These are phyloP conservation scores for Pseudocercospora ulei DNA, from an alignment of 2,329 filamentous ascomycete genomes.

Conservation along the genomic window DNA sequence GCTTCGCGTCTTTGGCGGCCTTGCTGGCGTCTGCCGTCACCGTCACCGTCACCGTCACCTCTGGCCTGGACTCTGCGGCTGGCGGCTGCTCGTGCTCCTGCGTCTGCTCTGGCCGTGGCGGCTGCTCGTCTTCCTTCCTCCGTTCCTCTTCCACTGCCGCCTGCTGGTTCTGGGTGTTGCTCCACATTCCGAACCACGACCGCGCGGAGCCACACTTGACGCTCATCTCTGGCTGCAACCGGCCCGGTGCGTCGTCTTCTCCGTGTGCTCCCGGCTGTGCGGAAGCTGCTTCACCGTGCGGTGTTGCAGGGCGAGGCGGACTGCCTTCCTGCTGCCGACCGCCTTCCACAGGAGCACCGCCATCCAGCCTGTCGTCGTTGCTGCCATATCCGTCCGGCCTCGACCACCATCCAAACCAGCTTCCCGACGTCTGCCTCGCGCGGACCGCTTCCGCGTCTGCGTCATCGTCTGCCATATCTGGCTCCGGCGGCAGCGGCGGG, in stretches of 20 bases:
- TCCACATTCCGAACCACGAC: slow-evolving; percentile 46
- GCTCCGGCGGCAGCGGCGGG: slow-evolving; percentile 40
- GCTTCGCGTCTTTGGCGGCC: slow-evolving; percentile 10
- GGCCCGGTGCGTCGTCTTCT: slow-evolving; percentile 8
- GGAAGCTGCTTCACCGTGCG: slow-evolving; percentile 16
- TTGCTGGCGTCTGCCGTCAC: slow-evolving; percentile 12
- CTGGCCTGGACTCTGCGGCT: slow-evolving; percentile 17
- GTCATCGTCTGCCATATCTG: slow-evolving; percentile 25
- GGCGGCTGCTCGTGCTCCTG: not conserved
- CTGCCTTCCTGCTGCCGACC: slow-evolving; percentile 35
- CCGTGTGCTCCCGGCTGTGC: slow-evolving; percentile 3
- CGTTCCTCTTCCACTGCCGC: slow-evolving; percentile 25
- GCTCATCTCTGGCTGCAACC: slow-evolving; percentile 22
- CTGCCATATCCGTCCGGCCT: slow-evolving; percentile 41
- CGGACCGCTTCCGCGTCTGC: slow-evolving; percentile 23
- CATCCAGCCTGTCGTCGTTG: slow-evolving; percentile 33
- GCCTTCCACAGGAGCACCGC: no score
- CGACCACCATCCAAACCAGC: slow-evolving; percentile 46
- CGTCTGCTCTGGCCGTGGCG: slow-evolving; percentile 12
- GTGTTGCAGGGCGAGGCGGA: slow-evolving; percentile 37
- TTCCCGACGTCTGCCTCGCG: slow-evolving; percentile 24
- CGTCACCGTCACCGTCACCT: slow-evolving; percentile 4
- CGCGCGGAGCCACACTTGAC: slow-evolving; percentile 20
- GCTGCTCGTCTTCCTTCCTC: slow-evolving; percentile 20
- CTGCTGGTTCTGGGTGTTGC: slow-evolving; percentile 39